Percentiles rank a stretch among this genome's conserved stretches.
Conservation (phyloP, 2,329 filamentous ascomycete species). For the Tolypocladium endophyticum region DNA sequence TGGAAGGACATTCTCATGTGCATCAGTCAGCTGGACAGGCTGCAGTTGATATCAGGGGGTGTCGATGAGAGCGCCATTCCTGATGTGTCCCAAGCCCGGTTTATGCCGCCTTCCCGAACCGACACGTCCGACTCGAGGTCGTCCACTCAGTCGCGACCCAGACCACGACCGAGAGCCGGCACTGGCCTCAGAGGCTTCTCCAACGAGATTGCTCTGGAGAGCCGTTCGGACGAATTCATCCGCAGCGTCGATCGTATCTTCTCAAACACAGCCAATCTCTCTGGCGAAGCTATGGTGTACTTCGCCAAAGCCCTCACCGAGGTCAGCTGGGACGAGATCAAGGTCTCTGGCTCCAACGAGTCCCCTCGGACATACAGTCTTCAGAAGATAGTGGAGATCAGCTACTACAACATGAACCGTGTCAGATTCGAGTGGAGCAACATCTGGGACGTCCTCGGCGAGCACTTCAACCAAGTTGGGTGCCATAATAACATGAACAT, state of each 20-base stretch:
- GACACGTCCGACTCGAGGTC: constrained; percentile 50
- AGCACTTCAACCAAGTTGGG: constrained; percentile 96
- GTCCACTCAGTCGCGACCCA: constrained; percentile 49
- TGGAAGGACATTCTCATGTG: constrained; percentile 95
- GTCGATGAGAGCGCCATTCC: constrained; percentile 89
- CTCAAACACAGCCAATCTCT: constrained; percentile 87
- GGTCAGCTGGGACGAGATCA: constrained; percentile 98
- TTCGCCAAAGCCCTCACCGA: constrained; percentile 89
- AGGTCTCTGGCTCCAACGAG: constrained; percentile 91
- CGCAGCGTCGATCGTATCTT: constrained; percentile 93
- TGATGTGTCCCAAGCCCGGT: constrained; percentile 77
- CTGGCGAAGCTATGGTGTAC: constrained; percentile 87
- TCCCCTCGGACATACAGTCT: constrained; percentile 93
- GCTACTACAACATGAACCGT: constrained; percentile 98
- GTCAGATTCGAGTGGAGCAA: constrained; percentile 97
- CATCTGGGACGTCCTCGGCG: constrained; percentile 94
- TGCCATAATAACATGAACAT: constrained; percentile 95
- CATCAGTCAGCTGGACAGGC: constrained; percentile 87
- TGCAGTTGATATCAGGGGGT: constrained; percentile 89
- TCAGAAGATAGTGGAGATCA: constrained; percentile 97
- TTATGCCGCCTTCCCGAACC: constrained; percentile 49
- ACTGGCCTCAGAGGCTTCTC: constrained; percentile 56
- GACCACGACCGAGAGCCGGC: constrained; percentile 38
- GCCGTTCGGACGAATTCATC: constrained; percentile 84
- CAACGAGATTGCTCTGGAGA: constrained; percentile 79